Percentiles rank a stretch among this genome's conserved stretches.
These are phyloP conservation scores for Aspergillus niger DNA, from an alignment of 2,329 filamentous ascomycete genomes.

Conservation along the genomic window DNA sequence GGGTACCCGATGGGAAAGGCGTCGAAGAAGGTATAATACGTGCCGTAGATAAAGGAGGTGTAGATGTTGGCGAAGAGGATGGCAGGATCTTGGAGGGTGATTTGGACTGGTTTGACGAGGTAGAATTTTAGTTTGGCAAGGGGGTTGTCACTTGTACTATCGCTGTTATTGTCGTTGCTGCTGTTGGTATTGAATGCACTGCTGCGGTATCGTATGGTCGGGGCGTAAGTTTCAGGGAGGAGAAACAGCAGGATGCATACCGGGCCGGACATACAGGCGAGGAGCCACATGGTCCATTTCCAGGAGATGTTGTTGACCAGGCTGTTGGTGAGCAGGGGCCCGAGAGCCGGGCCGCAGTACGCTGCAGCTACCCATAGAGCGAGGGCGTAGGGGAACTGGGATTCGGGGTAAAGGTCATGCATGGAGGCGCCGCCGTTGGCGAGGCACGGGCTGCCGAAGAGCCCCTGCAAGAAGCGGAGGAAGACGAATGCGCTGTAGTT, in stretches of 20 bases:
- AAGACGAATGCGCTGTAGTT: conserved; percentile 52
- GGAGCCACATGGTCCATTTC: too few relatives aligned
- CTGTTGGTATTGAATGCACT: not conserved
- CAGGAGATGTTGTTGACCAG: not conserved
- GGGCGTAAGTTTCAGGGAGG: too few relatives aligned
- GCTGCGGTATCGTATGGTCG: too few relatives aligned
- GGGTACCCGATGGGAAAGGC: not conserved
- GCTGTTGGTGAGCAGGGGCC: not conserved
- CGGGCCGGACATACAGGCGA: not conserved
- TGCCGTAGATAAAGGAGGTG: not conserved
- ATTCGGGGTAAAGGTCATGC: conserved; percentile 41
- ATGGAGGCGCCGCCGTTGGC: conserved; percentile 30
- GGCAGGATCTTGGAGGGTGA: not conserved
- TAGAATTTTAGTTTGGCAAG: not conserved
- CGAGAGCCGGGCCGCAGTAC: not conserved
- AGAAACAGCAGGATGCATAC: not conserved
- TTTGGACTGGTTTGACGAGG: too few relatives aligned
- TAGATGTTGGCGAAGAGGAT: not conserved
- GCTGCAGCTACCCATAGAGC: not conserved
- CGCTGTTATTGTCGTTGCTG: not conserved
- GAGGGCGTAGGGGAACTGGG: conserved; percentile 42
- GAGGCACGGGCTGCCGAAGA: conserved; percentile 44
- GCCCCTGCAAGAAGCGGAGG: conserved; percentile 59
- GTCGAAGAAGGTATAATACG: not conserved
- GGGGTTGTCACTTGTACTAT: not conserved